Evolutionary conservation across 352 stramenopile genomes (phyloP).

Genomic region (Pythium scleroteichum): DNA sequence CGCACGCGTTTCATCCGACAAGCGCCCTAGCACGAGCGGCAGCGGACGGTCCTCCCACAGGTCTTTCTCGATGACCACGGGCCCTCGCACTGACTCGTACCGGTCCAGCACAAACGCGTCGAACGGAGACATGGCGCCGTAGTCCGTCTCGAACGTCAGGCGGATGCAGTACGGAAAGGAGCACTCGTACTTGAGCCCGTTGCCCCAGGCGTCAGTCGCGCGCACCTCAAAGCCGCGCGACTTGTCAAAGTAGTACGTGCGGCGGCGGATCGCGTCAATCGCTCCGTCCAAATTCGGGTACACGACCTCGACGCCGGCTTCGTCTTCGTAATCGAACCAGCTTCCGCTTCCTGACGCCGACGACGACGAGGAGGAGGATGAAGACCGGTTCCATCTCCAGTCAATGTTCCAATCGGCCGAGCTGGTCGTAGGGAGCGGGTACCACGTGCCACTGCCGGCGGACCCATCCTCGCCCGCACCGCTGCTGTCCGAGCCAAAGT

Average conservation of each 20-base stretch:
- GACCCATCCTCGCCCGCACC: too few species aligned
- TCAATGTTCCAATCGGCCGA: too few species aligned
- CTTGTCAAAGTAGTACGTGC: conserved; percentile 16
- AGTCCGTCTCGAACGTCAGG: conserved; percentile 46
- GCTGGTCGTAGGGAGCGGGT: too few species aligned
- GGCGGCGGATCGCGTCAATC: neutral
- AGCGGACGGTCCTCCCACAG: conserved; percentile 1
- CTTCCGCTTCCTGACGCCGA: conserved; percentile 1
- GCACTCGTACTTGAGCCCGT: conserved; percentile 11
- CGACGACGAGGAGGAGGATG: neutral
- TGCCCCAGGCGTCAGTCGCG: neutral
- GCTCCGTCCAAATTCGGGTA: conserved; percentile 14
- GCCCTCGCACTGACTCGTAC: conserved; percentile 27
- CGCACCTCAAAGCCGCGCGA: conserved; percentile 10
- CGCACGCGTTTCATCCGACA: conserved; percentile 25
- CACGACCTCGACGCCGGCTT: conserved; percentile 4
- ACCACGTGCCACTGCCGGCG: too few species aligned
- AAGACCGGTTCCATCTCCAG: too few species aligned
- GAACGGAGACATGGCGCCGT: conserved; percentile 47
- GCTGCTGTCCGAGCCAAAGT: too few species aligned
- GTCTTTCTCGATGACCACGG: conserved; percentile 2
- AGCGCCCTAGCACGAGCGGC: conserved; percentile 36
- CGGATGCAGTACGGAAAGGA: conserved; percentile 30
- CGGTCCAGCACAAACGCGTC: conserved; percentile 55
- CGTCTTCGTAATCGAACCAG: conserved; percentile 11